These are phyloP conservation scores for Lunasporangiospora selenospora DNA, from an alignment of 192 early-diverging fungal species.

Conservation along the genomic window DNA sequence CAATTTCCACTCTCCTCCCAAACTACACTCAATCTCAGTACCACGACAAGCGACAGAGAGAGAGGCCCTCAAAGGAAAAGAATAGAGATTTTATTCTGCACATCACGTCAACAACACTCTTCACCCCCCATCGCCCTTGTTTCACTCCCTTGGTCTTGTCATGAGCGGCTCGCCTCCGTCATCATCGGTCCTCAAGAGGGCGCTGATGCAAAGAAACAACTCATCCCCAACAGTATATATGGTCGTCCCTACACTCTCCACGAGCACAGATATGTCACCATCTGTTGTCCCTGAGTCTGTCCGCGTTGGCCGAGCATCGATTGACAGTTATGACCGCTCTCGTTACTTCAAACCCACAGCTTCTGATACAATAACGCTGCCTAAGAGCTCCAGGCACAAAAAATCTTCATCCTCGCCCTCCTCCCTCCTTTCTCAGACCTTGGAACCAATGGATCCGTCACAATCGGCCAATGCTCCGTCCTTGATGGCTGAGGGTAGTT, in stretches of 20 bases:
- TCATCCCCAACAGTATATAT: constrained; percentile 21
- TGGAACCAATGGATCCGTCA: too few relatives aligned
- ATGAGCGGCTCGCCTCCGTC: not conserved
- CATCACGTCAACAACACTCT: not conserved
- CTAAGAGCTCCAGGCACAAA: constrained; percentile 25
- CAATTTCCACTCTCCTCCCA: not conserved
- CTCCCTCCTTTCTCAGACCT: constrained; percentile 12
- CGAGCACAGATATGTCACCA: not conserved
- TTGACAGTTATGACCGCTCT: constrained; percentile 36
- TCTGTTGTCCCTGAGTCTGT: not conserved
- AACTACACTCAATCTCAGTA: not conserved
- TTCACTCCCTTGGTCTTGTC: not conserved
- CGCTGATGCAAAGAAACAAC: constrained; percentile 21
- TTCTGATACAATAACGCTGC: not conserved
- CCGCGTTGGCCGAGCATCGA: constrained; percentile 19
- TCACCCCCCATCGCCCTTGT: not conserved
- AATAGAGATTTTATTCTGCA: not conserved
- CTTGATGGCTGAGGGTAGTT: too few relatives aligned
- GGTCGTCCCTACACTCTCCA: not conserved
- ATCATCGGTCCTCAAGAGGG: constrained; percentile 4
- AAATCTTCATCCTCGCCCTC: constrained; percentile 39
- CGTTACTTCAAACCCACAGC: constrained; percentile 3
- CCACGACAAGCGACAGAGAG: not conserved
- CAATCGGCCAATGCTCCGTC: too few relatives aligned
- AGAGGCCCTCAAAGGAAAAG: not conserved